A percentile compares a stretch with the other conserved stretches of the same genome.
Evolutionary conservation across 345 rosid genomes (phyloP).

Genomic region (Mallotus nudiflorus): DNA sequence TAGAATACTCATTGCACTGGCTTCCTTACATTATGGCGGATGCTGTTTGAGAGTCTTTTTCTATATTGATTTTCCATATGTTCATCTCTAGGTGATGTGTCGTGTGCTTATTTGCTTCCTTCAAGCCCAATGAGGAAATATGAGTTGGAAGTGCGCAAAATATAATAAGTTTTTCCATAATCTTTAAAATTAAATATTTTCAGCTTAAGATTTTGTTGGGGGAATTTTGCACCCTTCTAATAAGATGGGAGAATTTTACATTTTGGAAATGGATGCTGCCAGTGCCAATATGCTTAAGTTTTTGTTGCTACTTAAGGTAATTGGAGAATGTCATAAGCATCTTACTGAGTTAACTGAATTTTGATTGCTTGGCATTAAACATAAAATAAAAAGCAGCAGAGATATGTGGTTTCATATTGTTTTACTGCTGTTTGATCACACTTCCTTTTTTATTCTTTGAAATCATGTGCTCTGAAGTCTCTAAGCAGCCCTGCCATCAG

Average conservation of each 20-base stretch:
- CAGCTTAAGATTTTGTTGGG: not conserved
- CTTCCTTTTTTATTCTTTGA: not conserved
- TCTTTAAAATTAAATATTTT: too few species aligned
- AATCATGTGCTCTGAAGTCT: not conserved
- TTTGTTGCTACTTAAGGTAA: not conserved
- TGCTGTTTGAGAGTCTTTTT: not conserved
- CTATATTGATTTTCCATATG: not conserved
- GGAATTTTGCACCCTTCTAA: too few species aligned
- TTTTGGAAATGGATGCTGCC: not conserved
- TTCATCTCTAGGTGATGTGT: not conserved
- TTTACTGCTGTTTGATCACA: slow-evolving; percentile 5
- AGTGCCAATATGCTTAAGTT: not conserved
- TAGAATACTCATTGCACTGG: not conserved
- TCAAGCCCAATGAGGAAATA: slow-evolving; percentile 1
- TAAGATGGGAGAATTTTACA: not conserved
- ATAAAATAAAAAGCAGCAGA: not conserved
- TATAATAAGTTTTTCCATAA: not conserved
- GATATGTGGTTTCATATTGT: not conserved
- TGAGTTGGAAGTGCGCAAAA: not conserved
- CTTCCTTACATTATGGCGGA: not conserved
- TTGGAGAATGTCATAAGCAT: not conserved
- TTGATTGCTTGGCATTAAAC: not conserved
- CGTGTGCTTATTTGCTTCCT: too few species aligned
- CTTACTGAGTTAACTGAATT: not conserved
- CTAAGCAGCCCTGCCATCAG: not conserved